Conservation (phyloP, 2,329 filamentous ascomycete genomes). For the Colletotrichum tofieldiae region DNA sequence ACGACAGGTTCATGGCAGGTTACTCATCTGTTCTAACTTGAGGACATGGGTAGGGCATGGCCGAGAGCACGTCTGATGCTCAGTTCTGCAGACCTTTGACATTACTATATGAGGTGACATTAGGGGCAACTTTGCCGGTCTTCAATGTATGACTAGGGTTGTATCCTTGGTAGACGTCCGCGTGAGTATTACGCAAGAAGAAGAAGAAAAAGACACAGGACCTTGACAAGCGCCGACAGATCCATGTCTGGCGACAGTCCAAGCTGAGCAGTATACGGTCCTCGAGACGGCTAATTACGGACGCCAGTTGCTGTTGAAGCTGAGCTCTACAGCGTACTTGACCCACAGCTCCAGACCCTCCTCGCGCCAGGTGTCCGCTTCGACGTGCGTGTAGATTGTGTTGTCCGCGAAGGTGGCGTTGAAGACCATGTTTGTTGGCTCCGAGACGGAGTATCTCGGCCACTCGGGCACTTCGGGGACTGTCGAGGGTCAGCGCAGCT, state of each 20-base stretch:
- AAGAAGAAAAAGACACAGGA: too few relatives aligned
- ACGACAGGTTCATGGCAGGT: not conserved
- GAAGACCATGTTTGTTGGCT: slow-evolving; percentile 43
- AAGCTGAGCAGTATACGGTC: not conserved
- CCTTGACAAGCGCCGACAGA: not conserved
- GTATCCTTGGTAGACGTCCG: too few relatives aligned
- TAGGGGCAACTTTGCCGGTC: not conserved
- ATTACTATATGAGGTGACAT: not conserved
- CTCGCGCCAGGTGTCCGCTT: slow-evolving; percentile 40
- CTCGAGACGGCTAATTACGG: not conserved
- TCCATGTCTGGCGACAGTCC: not conserved
- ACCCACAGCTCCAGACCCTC: slow-evolving; percentile 33
- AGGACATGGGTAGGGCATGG: not conserved
- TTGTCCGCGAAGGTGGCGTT: slow-evolving; percentile 42
- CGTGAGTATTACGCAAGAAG: too few relatives aligned
- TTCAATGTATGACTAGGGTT: not conserved
- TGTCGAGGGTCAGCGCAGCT: not conserved
- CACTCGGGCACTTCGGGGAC: slow-evolving; percentile 41
- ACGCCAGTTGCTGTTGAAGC: slow-evolving; percentile 16
- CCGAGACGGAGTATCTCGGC: slow-evolving; percentile 39
- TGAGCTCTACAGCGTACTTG: slow-evolving; percentile 19
- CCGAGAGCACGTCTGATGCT: not conserved
- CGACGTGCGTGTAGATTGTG: slow-evolving; percentile 42
- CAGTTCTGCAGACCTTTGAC: not conserved
- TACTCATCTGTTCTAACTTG: not conserved